Evolutionary conservation across 2,329 filamentous ascomycete species (phyloP).

Genomic region (Thielaviopsis populi): DNA sequence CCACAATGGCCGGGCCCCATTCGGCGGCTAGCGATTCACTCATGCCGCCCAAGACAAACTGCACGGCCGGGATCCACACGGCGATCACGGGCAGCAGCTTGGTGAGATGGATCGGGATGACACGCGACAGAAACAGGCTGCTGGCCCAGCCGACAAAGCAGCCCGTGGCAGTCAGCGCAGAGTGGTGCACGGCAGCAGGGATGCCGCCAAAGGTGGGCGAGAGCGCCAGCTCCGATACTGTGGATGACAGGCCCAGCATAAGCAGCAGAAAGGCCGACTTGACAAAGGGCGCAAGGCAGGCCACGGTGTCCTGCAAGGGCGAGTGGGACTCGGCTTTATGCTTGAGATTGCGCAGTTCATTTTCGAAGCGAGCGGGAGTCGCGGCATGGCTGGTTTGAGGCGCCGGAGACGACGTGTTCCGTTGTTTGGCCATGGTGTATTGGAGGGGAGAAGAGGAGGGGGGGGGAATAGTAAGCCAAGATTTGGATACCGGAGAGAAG

Average conservation of each 20-base stretch:
- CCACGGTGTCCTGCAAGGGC: slow-evolving; percentile 23
- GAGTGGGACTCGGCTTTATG: slow-evolving; percentile 27
- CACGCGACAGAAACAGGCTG: slow-evolving; percentile 40
- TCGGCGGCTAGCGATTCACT: slow-evolving; percentile 51
- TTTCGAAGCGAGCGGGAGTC: slow-evolving; percentile 38
- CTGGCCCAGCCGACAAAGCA: slow-evolving; percentile 58
- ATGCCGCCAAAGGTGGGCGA: slow-evolving; percentile 83
- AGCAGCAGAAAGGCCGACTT: slow-evolving; percentile 28
- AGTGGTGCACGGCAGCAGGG: slow-evolving; percentile 58
- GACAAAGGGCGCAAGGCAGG: slow-evolving; percentile 23
- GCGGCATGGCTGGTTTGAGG: slow-evolving; percentile 23
- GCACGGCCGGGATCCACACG: slow-evolving; percentile 56
- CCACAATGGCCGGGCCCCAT: slow-evolving; percentile 61
- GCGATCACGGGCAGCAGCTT: slow-evolving; percentile 56
- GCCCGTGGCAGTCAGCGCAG: slow-evolving; percentile 47
- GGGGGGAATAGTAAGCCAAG: neutral
- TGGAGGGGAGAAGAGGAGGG: neutral
- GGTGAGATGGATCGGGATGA: slow-evolving; percentile 28
- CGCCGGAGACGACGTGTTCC: slow-evolving; percentile 1
- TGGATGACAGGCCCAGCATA: slow-evolving; percentile 49
- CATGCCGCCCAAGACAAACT: slow-evolving; percentile 53
- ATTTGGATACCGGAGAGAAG: neutral
- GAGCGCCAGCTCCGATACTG: slow-evolving; percentile 58
- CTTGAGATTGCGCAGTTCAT: slow-evolving; percentile 38
- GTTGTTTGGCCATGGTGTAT: slow-evolving; percentile 13